Evolutionary conservation across 257 asterid species (phyloP), one percentile per base, ranked within the genome.

Genomic region (Prunella vulgaris): DNA sequence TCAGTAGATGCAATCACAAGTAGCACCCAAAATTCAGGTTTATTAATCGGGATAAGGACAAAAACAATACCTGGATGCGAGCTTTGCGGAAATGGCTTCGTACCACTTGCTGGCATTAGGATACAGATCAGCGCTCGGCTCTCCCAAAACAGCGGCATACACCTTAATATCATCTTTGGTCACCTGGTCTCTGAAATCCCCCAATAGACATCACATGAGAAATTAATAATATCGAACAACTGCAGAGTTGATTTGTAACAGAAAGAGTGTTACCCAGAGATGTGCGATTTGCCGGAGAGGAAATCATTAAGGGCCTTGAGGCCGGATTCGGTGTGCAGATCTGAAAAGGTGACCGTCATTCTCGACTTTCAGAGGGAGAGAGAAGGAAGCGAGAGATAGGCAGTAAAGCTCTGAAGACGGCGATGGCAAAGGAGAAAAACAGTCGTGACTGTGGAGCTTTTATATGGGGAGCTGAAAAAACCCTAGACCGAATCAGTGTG

Each of bases 81-180:
- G 86, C 75, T 87, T 79, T 3, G 82, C 73, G 30, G 96, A 79
- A 46, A 93, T 84, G 3, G 80, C 27, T 33, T 80, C 87, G 51
- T 93, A 93, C 98, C 97, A 93, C 77, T 87, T 76, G 80, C 86
- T 80, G 74, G 90, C 89, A 77, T 81, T 83, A 20, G 95, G 88
- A 66, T 84, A 90, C 25, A 83, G 82, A 78, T 93, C 92, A n/a
- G 78, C 79, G 5, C 85, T 82, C 12, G 98, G 98, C 56, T 69
- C 73, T 60, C 53, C 84, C 70, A 58, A 52, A 37, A 90, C 78
- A 7, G 95, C 86, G 1, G 84, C 90, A 18, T 76, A 93, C 3
- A 90, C 97, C 79, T 84, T 93, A 13, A 88, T 72, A 74, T 93
- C 98, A 20, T 87, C 98, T 60, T 78, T 90, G 0, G 98, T 84